Conservation (phyloP, 768 basidiomycete species). For the Mycena belliarum region DNA sequence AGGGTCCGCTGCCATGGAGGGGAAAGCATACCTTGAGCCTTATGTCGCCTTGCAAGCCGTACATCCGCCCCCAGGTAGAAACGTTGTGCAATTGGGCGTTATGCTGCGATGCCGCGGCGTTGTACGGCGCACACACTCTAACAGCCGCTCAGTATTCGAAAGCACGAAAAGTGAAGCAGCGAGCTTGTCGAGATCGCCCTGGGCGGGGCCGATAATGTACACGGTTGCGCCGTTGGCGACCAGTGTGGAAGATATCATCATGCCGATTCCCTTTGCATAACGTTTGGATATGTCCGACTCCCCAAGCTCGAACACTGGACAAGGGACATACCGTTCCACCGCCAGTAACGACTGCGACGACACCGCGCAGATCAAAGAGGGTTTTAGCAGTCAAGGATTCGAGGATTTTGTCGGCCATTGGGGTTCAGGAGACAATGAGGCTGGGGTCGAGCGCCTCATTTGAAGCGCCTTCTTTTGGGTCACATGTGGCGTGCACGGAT, state of each 20-base stretch:
- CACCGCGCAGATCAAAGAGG: slow-evolving; percentile 44
- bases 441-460: too few species aligned
- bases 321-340: slow-evolving; percentile 38
- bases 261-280: slow-evolving; percentile 55
- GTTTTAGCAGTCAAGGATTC: slow-evolving; percentile 35
- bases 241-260: slow-evolving; percentile 50
- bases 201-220: slow-evolving; percentile 47
- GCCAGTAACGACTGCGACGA: slow-evolving; percentile 48
- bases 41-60: slow-evolving; percentile 44
- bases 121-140: slow-evolving; percentile 38
- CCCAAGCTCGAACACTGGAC: background rate
- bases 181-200: slow-evolving; percentile 41
- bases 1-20: background rate
- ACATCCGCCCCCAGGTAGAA: slow-evolving; percentile 34
- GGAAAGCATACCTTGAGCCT: slow-evolving; percentile 34
- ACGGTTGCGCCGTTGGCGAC: slow-evolving; percentile 51
- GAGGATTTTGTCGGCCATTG: slow-evolving; percentile 31
- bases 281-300: too few species aligned
- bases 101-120: slow-evolving; percentile 37
- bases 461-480: too few species aligned
- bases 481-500: too few species aligned
- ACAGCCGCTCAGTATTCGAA: background rate
- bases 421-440: background rate
- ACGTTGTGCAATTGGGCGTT: slow-evolving; percentile 36
- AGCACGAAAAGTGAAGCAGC: background rate